Conservation (phyloP, 306 rosid species). For the Cicer cuneatum region DNA sequence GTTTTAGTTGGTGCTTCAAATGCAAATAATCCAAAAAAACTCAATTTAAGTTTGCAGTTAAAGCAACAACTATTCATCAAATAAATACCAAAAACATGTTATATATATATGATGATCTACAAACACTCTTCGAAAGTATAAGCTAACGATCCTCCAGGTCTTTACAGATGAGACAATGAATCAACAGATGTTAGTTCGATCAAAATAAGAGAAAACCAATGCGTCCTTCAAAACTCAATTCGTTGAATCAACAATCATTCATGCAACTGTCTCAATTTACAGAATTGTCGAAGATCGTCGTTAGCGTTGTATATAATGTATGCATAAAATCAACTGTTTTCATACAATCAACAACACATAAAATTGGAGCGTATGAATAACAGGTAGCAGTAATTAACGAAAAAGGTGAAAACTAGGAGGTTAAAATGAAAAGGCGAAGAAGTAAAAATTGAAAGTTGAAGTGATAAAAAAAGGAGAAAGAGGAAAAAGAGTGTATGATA, state of each 20-base stretch:
- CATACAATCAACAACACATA: not conserved
- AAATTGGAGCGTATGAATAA: not conserved
- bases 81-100: not conserved
- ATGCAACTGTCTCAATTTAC: too few species aligned
- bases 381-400: not conserved
- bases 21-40: not conserved
- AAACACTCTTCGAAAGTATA: too few species aligned
- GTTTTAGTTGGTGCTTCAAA: not conserved
- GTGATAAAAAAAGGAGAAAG: not conserved
- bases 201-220: too few species aligned
- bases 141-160: too few species aligned
- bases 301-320: not conserved
- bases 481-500: conserved; percentile 32
- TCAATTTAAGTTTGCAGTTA: not conserved
- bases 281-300: too few species aligned
- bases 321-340: not conserved
- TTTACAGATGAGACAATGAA: too few species aligned
- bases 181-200: too few species aligned
- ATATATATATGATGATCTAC: too few species aligned
- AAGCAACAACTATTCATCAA: conserved; percentile 11
- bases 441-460: not conserved
- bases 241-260: too few species aligned
- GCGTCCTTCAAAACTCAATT: too few species aligned
- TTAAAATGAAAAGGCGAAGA: not conserved
- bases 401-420: not conserved